phyloP scores from a whole-genome alignment of 129 eudicot genomes.

The Heracleum sosnowskyi region DNA sequence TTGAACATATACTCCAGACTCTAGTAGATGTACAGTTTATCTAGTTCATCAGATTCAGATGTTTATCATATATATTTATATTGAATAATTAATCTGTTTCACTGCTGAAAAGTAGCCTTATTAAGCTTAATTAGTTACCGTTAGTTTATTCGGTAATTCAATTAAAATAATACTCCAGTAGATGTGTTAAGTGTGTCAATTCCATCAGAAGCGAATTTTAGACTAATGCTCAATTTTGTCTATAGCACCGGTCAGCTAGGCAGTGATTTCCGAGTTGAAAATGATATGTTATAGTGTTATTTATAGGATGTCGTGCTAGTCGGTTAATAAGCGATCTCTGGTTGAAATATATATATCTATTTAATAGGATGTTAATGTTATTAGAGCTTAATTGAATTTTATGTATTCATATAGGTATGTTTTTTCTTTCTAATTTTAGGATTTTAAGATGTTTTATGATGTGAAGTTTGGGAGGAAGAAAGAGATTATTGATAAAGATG shows the following conservation, averaged over 20 bases:
- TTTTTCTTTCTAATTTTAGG: constrained; percentile 53
- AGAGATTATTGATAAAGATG: constrained; percentile 31
- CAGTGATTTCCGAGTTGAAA: neutral
- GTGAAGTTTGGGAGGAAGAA: constrained; percentile 98
- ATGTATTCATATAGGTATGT: constrained; percentile 14
- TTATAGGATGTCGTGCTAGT: neutral
- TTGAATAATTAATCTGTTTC: neutral
- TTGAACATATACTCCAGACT: no score
- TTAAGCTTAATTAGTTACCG: neutral
- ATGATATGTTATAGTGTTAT: neutral
- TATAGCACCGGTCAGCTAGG: neutral
- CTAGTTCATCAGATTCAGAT: no score
- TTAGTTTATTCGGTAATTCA: neutral
- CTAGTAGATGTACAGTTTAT: no score
- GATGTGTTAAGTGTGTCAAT: neutral
- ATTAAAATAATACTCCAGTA: neutral
- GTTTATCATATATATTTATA: no score
- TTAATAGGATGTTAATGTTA: neutral
- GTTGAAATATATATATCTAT: neutral
- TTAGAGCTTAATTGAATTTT: neutral
- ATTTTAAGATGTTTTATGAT: constrained; percentile 97
- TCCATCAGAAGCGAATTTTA: neutral
- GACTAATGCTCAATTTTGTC: neutral
- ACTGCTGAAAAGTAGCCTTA: neutral
- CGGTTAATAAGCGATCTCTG: neutral